Base-by-base conservation (phyloP, 2,329 filamentous ascomycete species). In the Aureobasidium sp. region DNA sequence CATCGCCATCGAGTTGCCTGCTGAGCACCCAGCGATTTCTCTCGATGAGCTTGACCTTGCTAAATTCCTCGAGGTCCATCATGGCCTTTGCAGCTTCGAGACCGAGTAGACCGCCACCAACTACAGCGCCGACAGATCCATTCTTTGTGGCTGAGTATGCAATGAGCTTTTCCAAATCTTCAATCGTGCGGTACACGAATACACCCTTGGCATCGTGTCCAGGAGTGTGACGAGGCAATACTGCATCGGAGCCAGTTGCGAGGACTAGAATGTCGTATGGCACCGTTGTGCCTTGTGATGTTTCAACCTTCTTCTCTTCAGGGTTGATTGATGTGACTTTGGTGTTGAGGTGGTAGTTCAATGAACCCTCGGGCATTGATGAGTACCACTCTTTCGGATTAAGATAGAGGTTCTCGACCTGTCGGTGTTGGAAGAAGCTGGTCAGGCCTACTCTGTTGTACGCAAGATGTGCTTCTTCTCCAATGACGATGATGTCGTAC, bases 391-490 rank as follows among this genome's bases (percentile, higher is more conserved):
- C 86, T 67, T 83, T 79, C 0, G 90, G 88, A 68, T 96, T 95
- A 36, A 96, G 79, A 71, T 95, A 96, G n/a, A 96, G 74, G 66
- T 91, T 89, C 74, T 96, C 90, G 44, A 94, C 87, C 67, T 88
- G 83, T 58, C 91, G 83, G 75, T 96, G 90, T 67, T 90, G 86
- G 71, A 96, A 96, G 78, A 92, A 96, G 63, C 86, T 90, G 3
- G 91, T 95, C 55, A 96, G 79, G 3, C 91, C 91, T 34, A 96
- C 91, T 62, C 92, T 86, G 72, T 96, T 96, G 74, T 96, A 96
- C 25, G 91, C 91, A 59, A 96, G 78, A 76, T 96, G 88, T 25
- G 88, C 79, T 72, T 96, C 91, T 69, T 96, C 91, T 64, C 91
- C 91, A 64, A 97, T 88, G 11, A 96, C 90, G 1, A 91, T 81